These are phyloP conservation scores for Pyrenopolyporus hunteri DNA, from an alignment of 495 filamentous ascomycete genomes.

Conservation along the genomic window DNA sequence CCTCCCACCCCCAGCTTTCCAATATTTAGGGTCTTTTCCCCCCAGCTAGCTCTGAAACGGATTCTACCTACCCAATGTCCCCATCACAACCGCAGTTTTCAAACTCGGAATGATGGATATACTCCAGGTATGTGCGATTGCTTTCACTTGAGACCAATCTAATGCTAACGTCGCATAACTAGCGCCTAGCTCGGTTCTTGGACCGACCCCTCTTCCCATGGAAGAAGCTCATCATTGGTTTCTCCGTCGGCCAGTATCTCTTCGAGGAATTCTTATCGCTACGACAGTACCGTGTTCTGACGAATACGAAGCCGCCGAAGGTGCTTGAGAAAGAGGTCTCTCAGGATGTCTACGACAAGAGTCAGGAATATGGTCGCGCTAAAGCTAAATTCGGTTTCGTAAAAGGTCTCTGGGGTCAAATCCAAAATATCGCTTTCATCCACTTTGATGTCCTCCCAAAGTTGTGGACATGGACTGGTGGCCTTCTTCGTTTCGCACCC, in stretches of 20 bases:
- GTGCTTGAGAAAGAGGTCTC: slow-evolving; percentile 85
- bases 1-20: neutral
- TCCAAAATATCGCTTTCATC: slow-evolving; percentile 85
- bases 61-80: slow-evolving; percentile 13
- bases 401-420: slow-evolving; percentile 79
- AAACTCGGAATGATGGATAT: slow-evolving; percentile 37
- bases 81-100: slow-evolving; percentile 20
- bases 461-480: slow-evolving; percentile 82
- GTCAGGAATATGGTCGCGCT: slow-evolving; percentile 93
- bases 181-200: slow-evolving; percentile 86
- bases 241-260: slow-evolving; percentile 84
- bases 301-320: slow-evolving; percentile 78
- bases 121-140: slow-evolving; percentile 53
- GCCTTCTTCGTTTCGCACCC: slow-evolving; percentile 73
- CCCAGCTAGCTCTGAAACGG: slow-evolving; percentile 18
- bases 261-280: slow-evolving; percentile 85
- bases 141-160: neutral
- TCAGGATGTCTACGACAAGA: slow-evolving; percentile 91
- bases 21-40: slow-evolving; percentile 6
- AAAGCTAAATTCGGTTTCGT: slow-evolving; percentile 89
- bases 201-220: slow-evolving; percentile 94
- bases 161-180: slow-evolving; percentile 18
- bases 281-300: slow-evolving; percentile 85
- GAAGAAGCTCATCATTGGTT: slow-evolving; percentile 94
- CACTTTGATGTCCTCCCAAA: slow-evolving; percentile 89